phyloP scores from a whole-genome alignment of 495 filamentous ascomycete species.

The Poronia punctata region DNA sequence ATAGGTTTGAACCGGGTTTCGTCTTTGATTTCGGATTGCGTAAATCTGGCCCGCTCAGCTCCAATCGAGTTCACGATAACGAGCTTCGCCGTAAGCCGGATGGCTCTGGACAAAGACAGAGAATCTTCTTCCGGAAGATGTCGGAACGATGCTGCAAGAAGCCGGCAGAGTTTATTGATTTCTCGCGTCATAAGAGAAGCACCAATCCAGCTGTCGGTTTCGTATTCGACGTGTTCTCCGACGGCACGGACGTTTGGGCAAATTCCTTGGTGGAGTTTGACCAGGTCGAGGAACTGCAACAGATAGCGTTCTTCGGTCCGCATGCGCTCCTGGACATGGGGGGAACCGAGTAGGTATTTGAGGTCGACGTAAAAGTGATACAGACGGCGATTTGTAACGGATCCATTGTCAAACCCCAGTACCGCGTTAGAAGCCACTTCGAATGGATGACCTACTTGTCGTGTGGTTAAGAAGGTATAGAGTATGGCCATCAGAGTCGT shows the following conservation, averaged over 20 bases:
- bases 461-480: constrained; percentile 92
- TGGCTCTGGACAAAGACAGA: constrained; percentile 59
- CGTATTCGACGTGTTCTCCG: constrained; percentile 94
- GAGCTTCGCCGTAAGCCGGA: constrained; percentile 67
- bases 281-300: constrained; percentile 89
- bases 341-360: constrained; percentile 78
- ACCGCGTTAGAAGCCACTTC: constrained; percentile 78
- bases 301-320: constrained; percentile 78
- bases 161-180: constrained; percentile 83
- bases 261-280: constrained; percentile 92
- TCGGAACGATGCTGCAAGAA: constrained; percentile 80
- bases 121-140: constrained; percentile 54
- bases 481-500: constrained; percentile 92
- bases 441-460: constrained; percentile 88
- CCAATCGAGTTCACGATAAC: constrained; percentile 82
- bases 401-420: constrained; percentile 85
- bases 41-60: constrained; percentile 78
- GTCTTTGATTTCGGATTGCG: constrained; percentile 80
- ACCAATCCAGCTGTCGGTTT: constrained; percentile 96
- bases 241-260: constrained; percentile 89
- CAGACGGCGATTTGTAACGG: constrained; percentile 87
- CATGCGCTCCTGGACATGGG: constrained; percentile 77
- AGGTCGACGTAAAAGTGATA: constrained; percentile 96
- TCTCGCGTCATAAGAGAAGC: constrained; percentile 90
- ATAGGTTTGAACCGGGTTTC: constrained; percentile 73